These are phyloP conservation scores for Chytriomyces hyalinus DNA, from an alignment of 192 early-diverging fungal genomes.

Conservation along the genomic window DNA sequence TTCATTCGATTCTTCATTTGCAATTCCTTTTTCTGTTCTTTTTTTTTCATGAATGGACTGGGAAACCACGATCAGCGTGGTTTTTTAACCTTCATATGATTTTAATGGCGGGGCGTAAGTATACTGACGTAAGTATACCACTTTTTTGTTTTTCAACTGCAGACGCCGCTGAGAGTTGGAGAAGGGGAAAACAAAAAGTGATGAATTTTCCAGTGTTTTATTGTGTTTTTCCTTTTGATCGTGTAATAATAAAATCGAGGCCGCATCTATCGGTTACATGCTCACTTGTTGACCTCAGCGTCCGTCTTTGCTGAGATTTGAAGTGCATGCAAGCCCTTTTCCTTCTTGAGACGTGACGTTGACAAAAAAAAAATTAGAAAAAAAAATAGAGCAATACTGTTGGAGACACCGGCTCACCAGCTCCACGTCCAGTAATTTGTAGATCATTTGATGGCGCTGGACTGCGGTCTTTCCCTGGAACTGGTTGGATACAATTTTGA, in stretches of 20 bases:
- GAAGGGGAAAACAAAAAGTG: background rate
- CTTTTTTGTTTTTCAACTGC: background rate
- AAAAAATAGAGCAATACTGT: too few relatives aligned
- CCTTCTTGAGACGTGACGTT: slow-evolving; percentile 19
- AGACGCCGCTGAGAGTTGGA: background rate
- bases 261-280: background rate
- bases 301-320: slow-evolving; percentile 77
- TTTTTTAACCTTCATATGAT: background rate
- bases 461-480: slow-evolving; percentile 60
- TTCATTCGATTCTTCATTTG: background rate
- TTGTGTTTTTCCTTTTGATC: too few relatives aligned
- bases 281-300: slow-evolving; percentile 48
- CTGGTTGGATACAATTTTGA: slow-evolving; percentile 70
- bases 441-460: slow-evolving; percentile 62
- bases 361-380: too few relatives aligned
- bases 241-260: background rate
- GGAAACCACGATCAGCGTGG: background rate
- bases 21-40: background rate
- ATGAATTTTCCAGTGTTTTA: background rate
- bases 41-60: background rate
- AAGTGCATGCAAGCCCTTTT: slow-evolving; percentile 72
- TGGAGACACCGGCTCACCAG: slow-evolving; percentile 32
- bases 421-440: slow-evolving; percentile 69
- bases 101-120: background rate
- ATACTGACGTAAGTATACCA: background rate